A percentile compares a stretch with the other conserved stretches of the same genome.
Conservation (phyloP, 169 alveolate species). For the Plasmodium malariae region DNA sequence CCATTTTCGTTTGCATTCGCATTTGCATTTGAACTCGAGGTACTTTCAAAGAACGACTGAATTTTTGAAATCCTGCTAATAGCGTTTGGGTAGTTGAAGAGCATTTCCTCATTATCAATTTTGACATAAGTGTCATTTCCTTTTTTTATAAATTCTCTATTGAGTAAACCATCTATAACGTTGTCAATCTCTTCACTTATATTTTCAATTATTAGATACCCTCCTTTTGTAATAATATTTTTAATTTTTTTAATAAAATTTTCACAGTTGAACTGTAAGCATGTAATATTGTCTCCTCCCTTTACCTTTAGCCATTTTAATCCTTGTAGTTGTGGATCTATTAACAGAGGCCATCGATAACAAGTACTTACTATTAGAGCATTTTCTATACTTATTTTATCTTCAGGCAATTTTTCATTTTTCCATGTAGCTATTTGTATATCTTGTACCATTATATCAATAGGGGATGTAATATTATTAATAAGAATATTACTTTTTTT, state of each 20-base stretch:
- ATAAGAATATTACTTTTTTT: constrained; percentile 90
- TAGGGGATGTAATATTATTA: constrained; percentile 92
- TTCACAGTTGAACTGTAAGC: constrained; percentile 91
- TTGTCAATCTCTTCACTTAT: constrained; percentile 96
- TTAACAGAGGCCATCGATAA: constrained; percentile 96
- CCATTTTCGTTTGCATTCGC: neutral
- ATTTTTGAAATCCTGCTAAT: constrained; percentile 38
- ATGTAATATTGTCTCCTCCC: constrained; percentile 93
- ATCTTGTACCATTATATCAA: constrained; percentile 92
- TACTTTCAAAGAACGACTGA: constrained; percentile 44
- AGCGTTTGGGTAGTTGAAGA: constrained; percentile 67
- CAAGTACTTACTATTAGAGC: constrained; percentile 95
- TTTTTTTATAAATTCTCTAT: constrained; percentile 93
- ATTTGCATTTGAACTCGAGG: neutral
- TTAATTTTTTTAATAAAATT: constrained; percentile 92
- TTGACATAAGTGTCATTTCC: constrained; percentile 81
- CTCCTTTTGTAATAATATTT: constrained; percentile 93
- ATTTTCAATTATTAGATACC: constrained; percentile 94
- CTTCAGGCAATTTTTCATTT: constrained; percentile 96
- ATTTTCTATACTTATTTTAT: constrained; percentile 96
- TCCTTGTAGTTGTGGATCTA: constrained; percentile 98
- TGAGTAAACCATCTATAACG: constrained; percentile 94
- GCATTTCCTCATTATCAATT: constrained; percentile 70
- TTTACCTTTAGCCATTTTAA: constrained; percentile 95
- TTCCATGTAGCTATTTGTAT: constrained; percentile 96